Conservation (phyloP, 192 early-diverging fungal species). For the Chytriomyces sp. region DNA sequence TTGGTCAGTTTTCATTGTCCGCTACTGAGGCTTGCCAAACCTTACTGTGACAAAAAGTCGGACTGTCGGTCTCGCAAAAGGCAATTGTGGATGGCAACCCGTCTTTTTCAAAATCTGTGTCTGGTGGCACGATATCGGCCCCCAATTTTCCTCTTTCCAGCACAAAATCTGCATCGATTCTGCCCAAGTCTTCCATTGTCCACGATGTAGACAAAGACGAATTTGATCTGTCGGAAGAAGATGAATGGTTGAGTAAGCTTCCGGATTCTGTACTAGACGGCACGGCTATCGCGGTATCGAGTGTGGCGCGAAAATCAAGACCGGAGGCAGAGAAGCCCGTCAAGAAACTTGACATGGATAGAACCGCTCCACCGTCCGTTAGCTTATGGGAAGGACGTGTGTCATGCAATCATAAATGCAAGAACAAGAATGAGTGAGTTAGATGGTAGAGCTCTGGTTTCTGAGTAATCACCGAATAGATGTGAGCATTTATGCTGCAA, state of each 20-base stretch:
- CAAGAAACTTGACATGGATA: background rate
- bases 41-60: too few species aligned
- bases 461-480: constrained; percentile 16
- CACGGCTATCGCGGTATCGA: constrained; percentile 4
- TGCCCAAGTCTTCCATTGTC: background rate
- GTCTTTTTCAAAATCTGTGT: background rate
- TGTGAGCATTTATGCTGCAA: constrained; percentile 50
- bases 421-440: constrained; percentile 25
- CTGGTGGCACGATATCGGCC: background rate
- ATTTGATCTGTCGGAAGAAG: background rate
- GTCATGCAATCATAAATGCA: constrained; percentile 42
- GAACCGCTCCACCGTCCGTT: background rate
- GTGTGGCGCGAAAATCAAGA: background rate
- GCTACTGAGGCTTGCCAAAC: too few species aligned
- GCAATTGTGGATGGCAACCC: background rate
- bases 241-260: background rate
- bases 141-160: background rate
- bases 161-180: background rate
- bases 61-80: background rate
- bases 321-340: background rate
- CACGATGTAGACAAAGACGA: background rate
- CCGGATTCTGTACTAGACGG: constrained; percentile 11
- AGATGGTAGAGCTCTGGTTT: background rate
- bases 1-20: background rate
- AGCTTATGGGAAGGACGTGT: constrained; percentile 29